Conservation (phyloP, 2,329 filamentous ascomycete genomes). For the Cytospora piceae region DNA sequence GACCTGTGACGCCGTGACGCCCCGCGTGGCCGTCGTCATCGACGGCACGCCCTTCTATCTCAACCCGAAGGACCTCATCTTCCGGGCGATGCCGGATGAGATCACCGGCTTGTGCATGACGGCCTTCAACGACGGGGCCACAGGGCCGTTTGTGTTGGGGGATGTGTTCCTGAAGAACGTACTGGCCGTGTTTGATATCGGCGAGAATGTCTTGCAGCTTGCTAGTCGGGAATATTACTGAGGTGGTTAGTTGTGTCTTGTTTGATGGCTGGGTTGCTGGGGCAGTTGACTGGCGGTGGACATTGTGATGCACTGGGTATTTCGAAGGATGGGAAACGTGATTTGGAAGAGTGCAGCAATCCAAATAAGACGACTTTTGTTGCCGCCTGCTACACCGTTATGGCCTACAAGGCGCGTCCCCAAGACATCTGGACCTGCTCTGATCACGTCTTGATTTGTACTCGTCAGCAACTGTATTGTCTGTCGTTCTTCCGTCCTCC, state of each 20-base stretch:
- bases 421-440: too few relatives aligned
- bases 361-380: too few relatives aligned
- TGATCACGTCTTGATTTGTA: too few relatives aligned
- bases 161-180: slow-evolving; percentile 56
- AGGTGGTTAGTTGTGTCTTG: slow-evolving; percentile 1
- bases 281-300: not conserved
- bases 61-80: slow-evolving; percentile 53
- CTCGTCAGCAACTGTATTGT: too few relatives aligned
- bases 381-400: too few relatives aligned
- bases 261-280: not conserved
- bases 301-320: not conserved
- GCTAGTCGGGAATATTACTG: slow-evolving; percentile 34
- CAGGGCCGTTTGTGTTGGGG: slow-evolving; percentile 54
- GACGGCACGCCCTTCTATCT: slow-evolving; percentile 49
- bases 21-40: slow-evolving; percentile 50
- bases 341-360: too few relatives aligned
- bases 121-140: slow-evolving; percentile 48
- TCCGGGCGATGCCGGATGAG: slow-evolving; percentile 46
- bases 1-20: slow-evolving; percentile 51
- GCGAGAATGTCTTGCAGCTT: slow-evolving; percentile 37
- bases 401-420: too few relatives aligned
- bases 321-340: not conserved
- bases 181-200: slow-evolving; percentile 46
- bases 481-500: too few relatives aligned
- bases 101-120: slow-evolving; percentile 53